Evolutionary conservation across 2,329 filamentous ascomycete species (phyloP), one percentile per base, ranked within the genome.

Genomic region (Chrysoporthe puriensis): DNA sequence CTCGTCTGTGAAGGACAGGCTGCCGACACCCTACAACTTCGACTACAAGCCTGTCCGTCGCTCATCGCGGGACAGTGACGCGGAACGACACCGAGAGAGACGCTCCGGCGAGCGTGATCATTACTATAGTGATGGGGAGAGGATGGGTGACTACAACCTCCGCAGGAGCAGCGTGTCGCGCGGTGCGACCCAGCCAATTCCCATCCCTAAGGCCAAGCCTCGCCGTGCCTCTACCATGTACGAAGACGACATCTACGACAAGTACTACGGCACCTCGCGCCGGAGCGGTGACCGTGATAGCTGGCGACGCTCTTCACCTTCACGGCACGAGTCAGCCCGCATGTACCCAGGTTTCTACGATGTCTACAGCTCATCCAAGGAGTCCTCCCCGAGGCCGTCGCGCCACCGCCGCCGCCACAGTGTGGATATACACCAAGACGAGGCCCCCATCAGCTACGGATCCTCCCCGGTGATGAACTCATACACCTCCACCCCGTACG

Each of bases 1-100:
- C 4, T 69, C 69, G 3, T 66, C 68, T 8, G 57, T 70, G 16
- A 66, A 64, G 34, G 67, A 70, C 34, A 67, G 69, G 21, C 64
- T 66, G 21, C 67, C 69, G 21, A 69, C 66, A 7, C 69, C 69
- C 13, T 70, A 66, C 67, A 63, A 67, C 52, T 64, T 66, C 32
- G 64, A 70, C 4, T 67, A 69, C n/a, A 67, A 44, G 14, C 43
- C 69, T 54, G 56, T 58, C 21, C 68, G 48, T 9, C 40, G 57
- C 9, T 64, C 63, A 21, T 61, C 59, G 34, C 50, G 56, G 4
- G 61, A 69, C 5, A 36, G 57, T 14, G 67, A 69, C 43, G 57
- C 40, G 26, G 66, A 69, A 36, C 62, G 67, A n/a, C 67, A 65
- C n/a, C 67, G 66, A 26, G 69, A 66, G 26, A 69, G 58, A 52